Percentiles rank a stretch among this genome's conserved stretches.
Conservation (phyloP, 352 stramenopile species). For the Pythium plurisporium region DNA sequence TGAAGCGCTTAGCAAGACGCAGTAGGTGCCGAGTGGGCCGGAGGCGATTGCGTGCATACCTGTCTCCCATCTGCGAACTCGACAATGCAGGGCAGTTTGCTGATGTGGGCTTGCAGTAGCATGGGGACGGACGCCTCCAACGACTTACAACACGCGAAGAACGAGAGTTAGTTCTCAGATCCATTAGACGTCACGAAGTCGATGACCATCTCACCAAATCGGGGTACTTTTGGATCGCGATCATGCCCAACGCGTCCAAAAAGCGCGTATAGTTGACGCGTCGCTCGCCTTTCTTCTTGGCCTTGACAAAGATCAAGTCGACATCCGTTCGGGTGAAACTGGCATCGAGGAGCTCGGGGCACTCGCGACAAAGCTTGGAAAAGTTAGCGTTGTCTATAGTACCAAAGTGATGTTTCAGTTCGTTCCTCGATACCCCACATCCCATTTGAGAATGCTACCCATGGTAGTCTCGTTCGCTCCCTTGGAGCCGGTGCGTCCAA, state of each 20-base stretch:
- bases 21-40: too few relatives aligned
- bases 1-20: too few relatives aligned
- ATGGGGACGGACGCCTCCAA: constrained; percentile 60
- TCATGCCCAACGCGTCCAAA: constrained; percentile 79
- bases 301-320: constrained; percentile 85
- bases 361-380: constrained; percentile 80
- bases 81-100: constrained; percentile 54
- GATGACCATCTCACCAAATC: too few relatives aligned
- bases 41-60: constrained; percentile 21
- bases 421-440: too few relatives aligned
- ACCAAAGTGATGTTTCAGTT: not conserved
- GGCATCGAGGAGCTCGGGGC: constrained; percentile 49
- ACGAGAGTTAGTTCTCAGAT: too few relatives aligned
- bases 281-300: constrained; percentile 81
- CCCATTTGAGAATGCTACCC: constrained; percentile 23
- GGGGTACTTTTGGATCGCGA: constrained; percentile 78
- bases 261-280: constrained; percentile 83
- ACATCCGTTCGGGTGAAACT: constrained; percentile 73
- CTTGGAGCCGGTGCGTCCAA: constrained; percentile 65
- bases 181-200: too few relatives aligned
- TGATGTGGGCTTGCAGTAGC: constrained; percentile 60
- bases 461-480: constrained; percentile 63
- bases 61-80: constrained; percentile 58
- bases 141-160: too few relatives aligned
- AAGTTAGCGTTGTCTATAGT: constrained; percentile 77